Evolutionary conservation across 2,329 filamentous ascomycete genomes (phyloP), one percentile per base, ranked within the genome.

Genomic region (Calonectria pteridis): DNA sequence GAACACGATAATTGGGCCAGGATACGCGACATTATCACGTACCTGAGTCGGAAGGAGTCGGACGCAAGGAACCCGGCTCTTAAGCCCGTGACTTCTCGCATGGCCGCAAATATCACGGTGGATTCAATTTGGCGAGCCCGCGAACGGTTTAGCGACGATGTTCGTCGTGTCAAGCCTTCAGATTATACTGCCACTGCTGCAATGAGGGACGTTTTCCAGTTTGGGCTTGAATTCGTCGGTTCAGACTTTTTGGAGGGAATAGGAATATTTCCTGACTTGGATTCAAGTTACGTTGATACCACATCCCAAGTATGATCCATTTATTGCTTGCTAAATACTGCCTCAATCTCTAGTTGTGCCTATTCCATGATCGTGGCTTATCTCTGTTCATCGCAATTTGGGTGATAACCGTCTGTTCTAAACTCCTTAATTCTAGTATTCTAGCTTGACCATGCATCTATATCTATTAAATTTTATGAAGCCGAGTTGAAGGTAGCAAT

Each of bases 121-220:
- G 31, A 67, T n/a, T 67, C 64, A 13, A 67, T 67, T 31, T 67
- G 64, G 64, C 29, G 49, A 53, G 64, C 64, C 11, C 40, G 64
- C 3, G 64, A 62, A 29, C 64, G 64, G n/a, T 67, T 67, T n/a
- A 67, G 64, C 11, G 64, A 67, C 16, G 64, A 67, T n/a, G 46
- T 67, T 28, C 64, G 43, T 6, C 46, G 40, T 13, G 64, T 37
- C 14, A 50, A 53, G 46, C 64, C 64, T 10, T 37, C 37, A 4
- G 64, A 67, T 13, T 67, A 67, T 29, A 67, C 64, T 11, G 64
- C 64, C 2, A 49, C 64, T 26, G 64, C 43, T n/a, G 64, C 64
- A 20, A 67, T 50, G 49, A 53, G 64, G 13, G 64, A 50, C 6
- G 49, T 67, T 18, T 51, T 53, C 18, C 64, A 67, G 29, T 67